A percentile compares a stretch with the other conserved stretches of the same genome.
These are phyloP conservation scores for Fraxinus quadrangulata DNA, from an alignment of 257 asterid species.

Conservation along the genomic window DNA sequence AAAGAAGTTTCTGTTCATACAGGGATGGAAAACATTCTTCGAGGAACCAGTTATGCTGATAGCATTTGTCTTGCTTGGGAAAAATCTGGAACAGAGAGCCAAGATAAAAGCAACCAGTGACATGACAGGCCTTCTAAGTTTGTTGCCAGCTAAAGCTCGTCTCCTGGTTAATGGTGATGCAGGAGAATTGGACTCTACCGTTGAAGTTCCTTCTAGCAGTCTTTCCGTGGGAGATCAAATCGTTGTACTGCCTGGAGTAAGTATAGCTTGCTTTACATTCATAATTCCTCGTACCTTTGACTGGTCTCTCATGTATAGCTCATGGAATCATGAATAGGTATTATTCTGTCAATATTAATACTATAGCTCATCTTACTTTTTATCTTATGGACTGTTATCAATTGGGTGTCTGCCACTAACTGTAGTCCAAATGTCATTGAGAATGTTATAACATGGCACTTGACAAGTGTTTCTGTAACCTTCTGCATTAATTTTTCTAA, in stretches of 20 bases:
- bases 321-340: conserved; percentile 15
- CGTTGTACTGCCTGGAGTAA: conserved; percentile 93
- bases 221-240: conserved; percentile 95
- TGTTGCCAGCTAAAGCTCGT: conserved; percentile 96
- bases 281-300: conserved; percentile 15
- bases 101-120: conserved; percentile 95
- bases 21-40: conserved; percentile 98
- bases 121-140: conserved; percentile 88
- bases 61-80: conserved; percentile 94
- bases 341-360: conserved; percentile 11
- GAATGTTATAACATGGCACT: neutral
- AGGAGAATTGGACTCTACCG: conserved; percentile 59
- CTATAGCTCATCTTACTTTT: conserved; percentile 14
- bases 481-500: conserved; percentile 4
- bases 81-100: conserved; percentile 98
- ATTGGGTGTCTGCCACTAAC: conserved; percentile 15
- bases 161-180: conserved; percentile 61
- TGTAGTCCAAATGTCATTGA: neutral
- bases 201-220: conserved; percentile 84
- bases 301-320: conserved; percentile 22
- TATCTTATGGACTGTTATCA: conserved; percentile 4
- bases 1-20: conserved; percentile 31
- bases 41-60: conserved; percentile 99
- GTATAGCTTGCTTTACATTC: conserved; percentile 33
- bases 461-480: neutral